A percentile compares a stretch with the other conserved stretches of the same genome.
phyloP scores from a whole-genome alignment of 306 rosid species.

The Castanea mollissima region DNA sequence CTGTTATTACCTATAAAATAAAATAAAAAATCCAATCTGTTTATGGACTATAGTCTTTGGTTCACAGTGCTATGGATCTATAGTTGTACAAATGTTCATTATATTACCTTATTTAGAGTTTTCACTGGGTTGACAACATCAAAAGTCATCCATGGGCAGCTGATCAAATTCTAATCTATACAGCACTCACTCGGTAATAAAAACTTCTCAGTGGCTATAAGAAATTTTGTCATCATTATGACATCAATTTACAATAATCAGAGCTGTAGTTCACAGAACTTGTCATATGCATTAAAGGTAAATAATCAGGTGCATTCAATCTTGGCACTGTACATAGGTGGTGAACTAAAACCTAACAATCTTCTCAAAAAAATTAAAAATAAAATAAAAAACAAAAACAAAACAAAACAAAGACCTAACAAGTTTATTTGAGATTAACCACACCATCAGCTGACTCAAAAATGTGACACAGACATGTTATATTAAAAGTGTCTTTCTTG shows the following conservation, averaged over 20 bases:
- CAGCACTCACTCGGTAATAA: background rate
- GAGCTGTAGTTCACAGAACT: no score
- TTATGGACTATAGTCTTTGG: no score
- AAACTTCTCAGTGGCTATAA: background rate
- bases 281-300: background rate
- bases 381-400: no score
- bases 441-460: background rate
- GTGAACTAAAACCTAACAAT: background rate
- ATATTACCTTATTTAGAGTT: no score
- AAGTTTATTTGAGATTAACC: no score
- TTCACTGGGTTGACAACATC: no score
- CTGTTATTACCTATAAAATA: no score
- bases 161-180: no score
- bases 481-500: slow-evolving; percentile 30
- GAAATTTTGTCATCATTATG: background rate
- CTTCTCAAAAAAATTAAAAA: no score
- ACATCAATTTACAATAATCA: background rate
- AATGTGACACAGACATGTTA: background rate
- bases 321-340: background rate
- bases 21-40: no score
- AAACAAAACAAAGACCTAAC: background rate
- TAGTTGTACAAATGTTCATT: no score
- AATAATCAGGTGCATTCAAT: background rate
- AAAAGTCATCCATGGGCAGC: background rate
- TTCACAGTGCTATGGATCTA: no score